Evolutionary conservation across 2,329 filamentous ascomycete species (phyloP), one percentile per base, ranked within the genome.

Genomic region (Fusarium napiforme): DNA sequence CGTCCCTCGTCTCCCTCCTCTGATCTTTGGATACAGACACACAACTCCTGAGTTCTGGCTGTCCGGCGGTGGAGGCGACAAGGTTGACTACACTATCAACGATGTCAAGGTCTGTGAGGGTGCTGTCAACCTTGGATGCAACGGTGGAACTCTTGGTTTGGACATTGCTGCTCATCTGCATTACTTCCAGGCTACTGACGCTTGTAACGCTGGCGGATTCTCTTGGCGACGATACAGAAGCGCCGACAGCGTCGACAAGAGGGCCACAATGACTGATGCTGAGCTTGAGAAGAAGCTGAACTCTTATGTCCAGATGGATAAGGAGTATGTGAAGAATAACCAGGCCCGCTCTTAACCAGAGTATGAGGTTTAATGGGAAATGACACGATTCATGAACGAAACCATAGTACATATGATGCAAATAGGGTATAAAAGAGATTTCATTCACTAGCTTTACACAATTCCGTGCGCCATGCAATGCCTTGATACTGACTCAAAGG

Each of bases 41-140:
- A 87, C 89, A n/a, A 88, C 85, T 21, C 91, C 92, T 3, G 93
- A 94, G 84, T 93, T 90, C 82, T 93, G 89, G 86, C 83, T 92
- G 40, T 78, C 83, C 12, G 78, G 76, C 37, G 84, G 84, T 21
- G 59, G 59, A 21, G 77, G 64, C 4, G 26, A 71, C 56, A 82
- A 80, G 11, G 73, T 79, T 43, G 73, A 81, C 69, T 86, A 86
- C 75, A 69, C 74, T 18, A 70, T 84, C 37, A 62, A 53, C 9
- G 83, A 87, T 55, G 75, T 90, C 73, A 75, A 81, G 56, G 80
- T 86, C 30, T 90, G 88, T 81, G 65, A 79, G 19, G 89, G 89
- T 68, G 83, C 81, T 64, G 80, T 81, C 30, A 89, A 85, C 78
- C 76, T 80, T 16, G 46, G 64, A 40, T 90, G 89, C 81, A 90